Evolutionary conservation across 2,329 filamentous ascomycete species (phyloP).

Genomic region (Colletotrichum nymphaeae): DNA sequence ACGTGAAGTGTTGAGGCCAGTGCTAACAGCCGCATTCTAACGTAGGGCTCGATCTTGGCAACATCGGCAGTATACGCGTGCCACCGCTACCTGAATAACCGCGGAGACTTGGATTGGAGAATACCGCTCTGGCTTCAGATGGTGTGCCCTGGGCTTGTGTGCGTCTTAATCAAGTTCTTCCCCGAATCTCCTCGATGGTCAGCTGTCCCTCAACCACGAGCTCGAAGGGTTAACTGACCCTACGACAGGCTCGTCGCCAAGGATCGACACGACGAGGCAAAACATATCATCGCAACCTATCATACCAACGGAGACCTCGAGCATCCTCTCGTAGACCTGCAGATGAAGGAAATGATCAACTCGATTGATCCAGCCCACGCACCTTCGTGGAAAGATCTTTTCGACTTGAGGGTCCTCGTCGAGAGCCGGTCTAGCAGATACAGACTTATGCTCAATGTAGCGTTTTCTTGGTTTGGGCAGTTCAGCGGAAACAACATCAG

Average conservation of each 20-base stretch:
- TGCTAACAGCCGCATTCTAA: background rate
- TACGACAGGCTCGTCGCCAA: constrained; percentile 58
- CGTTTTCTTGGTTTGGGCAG: constrained; percentile 54
- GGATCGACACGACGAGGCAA: constrained; percentile 61
- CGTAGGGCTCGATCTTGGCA: constrained; percentile 43
- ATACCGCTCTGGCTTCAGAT: constrained; percentile 49
- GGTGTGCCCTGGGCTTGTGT: constrained; percentile 45
- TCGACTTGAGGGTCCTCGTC: constrained; percentile 49
- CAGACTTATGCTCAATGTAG: constrained; percentile 51
- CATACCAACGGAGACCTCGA: constrained; percentile 58
- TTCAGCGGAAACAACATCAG: constrained; percentile 45
- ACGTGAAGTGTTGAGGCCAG: too few species aligned
- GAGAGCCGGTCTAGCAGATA: constrained; percentile 49
- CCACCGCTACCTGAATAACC: constrained; percentile 42
- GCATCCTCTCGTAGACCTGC: constrained; percentile 35
- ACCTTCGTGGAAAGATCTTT: constrained; percentile 47
- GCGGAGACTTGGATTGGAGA: constrained; percentile 44
- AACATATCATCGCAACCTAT: constrained; percentile 58
- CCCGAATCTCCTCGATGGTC: constrained; percentile 49
- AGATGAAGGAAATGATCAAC: constrained; percentile 38
- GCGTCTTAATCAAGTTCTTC: constrained; percentile 45
- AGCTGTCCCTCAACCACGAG: background rate
- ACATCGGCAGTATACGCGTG: constrained; percentile 46
- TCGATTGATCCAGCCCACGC: constrained; percentile 7
- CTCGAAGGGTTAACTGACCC: constrained; percentile 38